Conservation (phyloP, 148 eudicot genomes). For the Salicornia ramosissima region DNA sequence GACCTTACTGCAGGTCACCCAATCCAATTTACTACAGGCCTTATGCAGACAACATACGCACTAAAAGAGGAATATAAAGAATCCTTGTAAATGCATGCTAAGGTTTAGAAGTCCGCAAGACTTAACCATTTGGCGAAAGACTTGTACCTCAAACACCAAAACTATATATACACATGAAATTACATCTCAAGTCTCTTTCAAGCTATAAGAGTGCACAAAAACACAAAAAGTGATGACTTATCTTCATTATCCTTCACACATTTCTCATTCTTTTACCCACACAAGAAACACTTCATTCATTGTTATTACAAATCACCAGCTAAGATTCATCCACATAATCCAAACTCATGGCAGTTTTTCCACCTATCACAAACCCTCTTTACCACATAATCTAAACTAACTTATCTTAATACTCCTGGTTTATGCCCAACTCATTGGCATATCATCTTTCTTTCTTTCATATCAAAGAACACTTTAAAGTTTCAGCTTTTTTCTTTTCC, state of each 20-base stretch:
- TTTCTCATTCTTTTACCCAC: conserved; percentile 25
- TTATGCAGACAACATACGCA: no score
- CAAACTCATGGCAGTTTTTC: conserved; percentile 40
- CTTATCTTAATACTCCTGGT: conserved; percentile 11
- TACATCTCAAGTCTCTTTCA: conserved; percentile 19
- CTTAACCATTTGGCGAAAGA: no score
- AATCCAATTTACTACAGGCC: no score
- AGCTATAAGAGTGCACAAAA: background rate
- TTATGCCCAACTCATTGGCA: background rate
- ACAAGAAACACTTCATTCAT: conserved; percentile 32
- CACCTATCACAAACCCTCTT: conserved; percentile 37
- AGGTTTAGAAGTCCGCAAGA: no score
- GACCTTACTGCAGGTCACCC: no score
- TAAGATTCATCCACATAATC: conserved; percentile 16
- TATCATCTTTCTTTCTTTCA: background rate
- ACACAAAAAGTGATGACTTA: conserved; percentile 1
- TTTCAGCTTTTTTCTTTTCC: background rate
- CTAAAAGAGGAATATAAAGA: no score
- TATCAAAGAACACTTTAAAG: background rate
- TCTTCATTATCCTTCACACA: conserved; percentile 36
- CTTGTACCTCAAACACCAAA: no score
- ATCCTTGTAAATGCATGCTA: no score
- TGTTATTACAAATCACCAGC: conserved; percentile 48
- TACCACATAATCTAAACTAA: conserved; percentile 4
- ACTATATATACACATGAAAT: background rate